These are phyloP conservation scores for Cupressus sempervirens DNA, from an alignment of 75 land plant species.

Conservation along the genomic window DNA sequence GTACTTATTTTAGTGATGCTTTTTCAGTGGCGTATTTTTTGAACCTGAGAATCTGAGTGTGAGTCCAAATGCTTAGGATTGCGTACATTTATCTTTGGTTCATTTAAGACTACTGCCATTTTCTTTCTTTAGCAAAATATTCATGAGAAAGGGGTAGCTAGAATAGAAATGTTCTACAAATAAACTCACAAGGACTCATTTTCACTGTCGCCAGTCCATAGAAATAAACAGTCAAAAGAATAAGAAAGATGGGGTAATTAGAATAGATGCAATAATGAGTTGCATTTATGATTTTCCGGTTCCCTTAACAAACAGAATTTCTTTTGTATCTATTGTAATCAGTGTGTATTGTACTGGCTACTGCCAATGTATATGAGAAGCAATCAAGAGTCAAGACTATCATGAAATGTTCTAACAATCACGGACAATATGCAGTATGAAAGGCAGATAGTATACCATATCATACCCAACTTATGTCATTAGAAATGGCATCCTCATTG, in stretches of 20 bases:
- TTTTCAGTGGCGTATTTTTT: not conserved
- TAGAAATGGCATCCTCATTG: not conserved
- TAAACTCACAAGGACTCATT: not conserved
- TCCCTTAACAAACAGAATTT: not conserved
- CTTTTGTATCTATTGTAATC: not conserved
- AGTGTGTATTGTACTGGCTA: not conserved
- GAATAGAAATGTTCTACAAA: not conserved
- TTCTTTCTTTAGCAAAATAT: not conserved
- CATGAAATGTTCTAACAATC: not conserved
- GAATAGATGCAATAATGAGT: not conserved
- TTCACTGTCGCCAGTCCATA: no score
- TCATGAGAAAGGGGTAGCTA: no score
- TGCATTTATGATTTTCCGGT: not conserved
- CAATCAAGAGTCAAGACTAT: not conserved
- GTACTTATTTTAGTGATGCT: not conserved
- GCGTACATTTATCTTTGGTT: not conserved
- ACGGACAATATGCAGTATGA: not conserved
- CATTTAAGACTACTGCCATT: not conserved
- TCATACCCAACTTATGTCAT: not conserved
- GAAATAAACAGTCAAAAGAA: no score
- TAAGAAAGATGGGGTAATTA: no score
- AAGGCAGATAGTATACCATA: not conserved
- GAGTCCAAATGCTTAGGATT: not conserved
- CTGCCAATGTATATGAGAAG: not conserved
- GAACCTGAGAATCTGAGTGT: not conserved